Conservation (phyloP, 129 eudicot species). For the Sambucus nigra region DNA sequence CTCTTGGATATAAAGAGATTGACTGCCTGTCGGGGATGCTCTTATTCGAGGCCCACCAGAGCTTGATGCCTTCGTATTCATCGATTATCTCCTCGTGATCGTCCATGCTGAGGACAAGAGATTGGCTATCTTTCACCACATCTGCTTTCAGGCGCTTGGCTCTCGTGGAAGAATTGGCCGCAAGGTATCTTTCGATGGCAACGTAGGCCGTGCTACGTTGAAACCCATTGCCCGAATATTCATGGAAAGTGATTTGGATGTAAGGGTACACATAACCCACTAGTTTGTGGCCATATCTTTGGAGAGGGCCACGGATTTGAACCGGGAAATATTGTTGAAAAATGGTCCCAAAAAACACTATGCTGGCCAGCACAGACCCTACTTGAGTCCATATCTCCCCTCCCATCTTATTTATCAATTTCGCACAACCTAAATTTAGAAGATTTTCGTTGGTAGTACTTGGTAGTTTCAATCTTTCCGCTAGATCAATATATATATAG, state of each 20-base stretch:
- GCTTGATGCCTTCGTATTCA: conserved; percentile 3
- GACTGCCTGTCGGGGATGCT: not conserved
- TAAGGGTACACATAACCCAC: not conserved
- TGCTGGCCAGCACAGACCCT: not conserved
- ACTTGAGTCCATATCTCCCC: not conserved
- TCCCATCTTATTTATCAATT: not conserved
- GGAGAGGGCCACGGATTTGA: not conserved
- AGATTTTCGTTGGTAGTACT: too few species aligned
- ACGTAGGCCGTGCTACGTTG: not conserved
- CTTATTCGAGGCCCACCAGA: conserved; percentile 9
- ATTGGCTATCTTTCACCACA: not conserved
- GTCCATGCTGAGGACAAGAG: conserved; percentile 14
- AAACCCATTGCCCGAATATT: conserved; percentile 2
- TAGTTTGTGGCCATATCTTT: not conserved
- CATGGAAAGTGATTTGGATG: conserved; percentile 5
- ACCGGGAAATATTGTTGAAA: not conserved
- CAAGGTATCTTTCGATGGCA: conserved; percentile 1
- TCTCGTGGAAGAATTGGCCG: not conserved
- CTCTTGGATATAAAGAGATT: conserved; percentile 6
- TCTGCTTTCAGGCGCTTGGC: not conserved
- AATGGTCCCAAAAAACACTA: conserved; percentile 6
- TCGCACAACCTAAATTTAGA: too few species aligned
- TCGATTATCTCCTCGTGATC: conserved; percentile 6
- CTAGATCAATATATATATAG: too few species aligned
- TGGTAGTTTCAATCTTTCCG: too few species aligned